phyloP scores from a whole-genome alignment of 768 basidiomycete genomes.

The Pleurotus tuoliensis region DNA sequence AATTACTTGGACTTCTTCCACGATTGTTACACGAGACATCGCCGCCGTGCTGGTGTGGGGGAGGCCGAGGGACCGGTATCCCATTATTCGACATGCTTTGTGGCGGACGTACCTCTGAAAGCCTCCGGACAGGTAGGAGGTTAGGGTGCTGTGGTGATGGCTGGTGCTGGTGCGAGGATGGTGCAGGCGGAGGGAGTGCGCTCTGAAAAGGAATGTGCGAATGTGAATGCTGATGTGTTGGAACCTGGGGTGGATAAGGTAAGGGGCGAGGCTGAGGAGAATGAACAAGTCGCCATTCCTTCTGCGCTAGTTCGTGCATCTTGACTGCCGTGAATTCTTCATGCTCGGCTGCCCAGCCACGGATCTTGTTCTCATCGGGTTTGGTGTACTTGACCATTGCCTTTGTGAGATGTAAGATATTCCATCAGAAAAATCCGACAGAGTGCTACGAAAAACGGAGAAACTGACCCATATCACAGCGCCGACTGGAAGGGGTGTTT shows the following conservation, averaged over 20 bases:
- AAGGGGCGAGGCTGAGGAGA: constrained; percentile 16
- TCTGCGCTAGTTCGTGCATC: constrained; percentile 42
- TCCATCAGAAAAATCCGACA: constrained; percentile 8
- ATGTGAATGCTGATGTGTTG: constrained; percentile 15
- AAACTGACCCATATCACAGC: constrained; percentile 55
- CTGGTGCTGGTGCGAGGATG: constrained; percentile 26
- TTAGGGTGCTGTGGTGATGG: neutral
- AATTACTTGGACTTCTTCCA: constrained; percentile 11
- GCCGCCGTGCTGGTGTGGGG: constrained; percentile 25
- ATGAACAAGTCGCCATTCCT: constrained; percentile 24
- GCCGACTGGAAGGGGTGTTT: constrained; percentile 43
- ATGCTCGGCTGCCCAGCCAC: constrained; percentile 59
- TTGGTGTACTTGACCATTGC: constrained; percentile 63
- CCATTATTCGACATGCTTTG: constrained; percentile 8
- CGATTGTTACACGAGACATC: constrained; percentile 18
- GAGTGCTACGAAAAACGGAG: neutral
- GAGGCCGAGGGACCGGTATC: constrained; percentile 20
- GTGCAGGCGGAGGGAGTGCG: constrained; percentile 22
- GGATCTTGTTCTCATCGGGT: constrained; percentile 49
- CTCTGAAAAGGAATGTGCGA: constrained; percentile 10
- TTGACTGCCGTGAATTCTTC: constrained; percentile 65
- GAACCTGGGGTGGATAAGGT: constrained; percentile 4
- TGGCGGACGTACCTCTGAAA: constrained; percentile 3
- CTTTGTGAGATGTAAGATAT: constrained; percentile 29
- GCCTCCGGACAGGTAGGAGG: neutral